phyloP scores from a whole-genome alignment of 2,329 filamentous ascomycete genomes.

The Sporothrix mexicana region DNA sequence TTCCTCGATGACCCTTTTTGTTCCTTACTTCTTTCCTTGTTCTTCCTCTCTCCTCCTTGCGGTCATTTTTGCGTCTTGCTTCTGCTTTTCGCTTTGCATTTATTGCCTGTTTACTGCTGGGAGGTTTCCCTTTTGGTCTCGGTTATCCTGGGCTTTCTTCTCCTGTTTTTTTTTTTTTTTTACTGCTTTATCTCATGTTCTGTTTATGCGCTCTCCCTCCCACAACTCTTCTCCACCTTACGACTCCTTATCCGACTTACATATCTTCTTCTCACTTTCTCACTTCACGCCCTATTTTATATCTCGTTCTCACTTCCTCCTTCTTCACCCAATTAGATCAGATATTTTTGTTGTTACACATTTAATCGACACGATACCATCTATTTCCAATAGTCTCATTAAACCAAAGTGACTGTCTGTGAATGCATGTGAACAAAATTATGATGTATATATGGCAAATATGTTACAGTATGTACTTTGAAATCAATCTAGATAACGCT shows the following conservation, averaged over 20 bases:
- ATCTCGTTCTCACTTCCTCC: not conserved
- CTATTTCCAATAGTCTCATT: not conserved
- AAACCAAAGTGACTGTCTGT: not conserved
- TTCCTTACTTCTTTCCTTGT: not conserved
- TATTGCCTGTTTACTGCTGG: constrained; percentile 6
- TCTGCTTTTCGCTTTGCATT: not conserved
- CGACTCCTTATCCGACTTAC: not conserved
- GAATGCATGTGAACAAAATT: not conserved
- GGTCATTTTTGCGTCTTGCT: not conserved
- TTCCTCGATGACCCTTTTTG: not conserved
- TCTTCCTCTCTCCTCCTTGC: not conserved
- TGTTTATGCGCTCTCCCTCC: not conserved
- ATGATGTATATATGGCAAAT: not conserved
- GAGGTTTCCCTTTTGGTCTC: not conserved
- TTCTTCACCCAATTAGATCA: constrained; percentile 25
- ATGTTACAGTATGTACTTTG: constrained; percentile 16
- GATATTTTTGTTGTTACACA: constrained; percentile 18
- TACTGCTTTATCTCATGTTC: not conserved
- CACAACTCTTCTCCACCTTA: not conserved
- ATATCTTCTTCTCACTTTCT: not conserved
- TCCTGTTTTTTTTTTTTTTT: not conserved
- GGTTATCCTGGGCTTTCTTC: not conserved
- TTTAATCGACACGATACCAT: constrained; percentile 29
- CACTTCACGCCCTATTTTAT: not conserved
- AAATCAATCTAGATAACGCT: not conserved